A percentile compares a stretch with the other conserved stretches of the same genome.
Conservation (phyloP, 1,284 basidiomycete genomes). For the Pyrrhoderma noxium region DNA sequence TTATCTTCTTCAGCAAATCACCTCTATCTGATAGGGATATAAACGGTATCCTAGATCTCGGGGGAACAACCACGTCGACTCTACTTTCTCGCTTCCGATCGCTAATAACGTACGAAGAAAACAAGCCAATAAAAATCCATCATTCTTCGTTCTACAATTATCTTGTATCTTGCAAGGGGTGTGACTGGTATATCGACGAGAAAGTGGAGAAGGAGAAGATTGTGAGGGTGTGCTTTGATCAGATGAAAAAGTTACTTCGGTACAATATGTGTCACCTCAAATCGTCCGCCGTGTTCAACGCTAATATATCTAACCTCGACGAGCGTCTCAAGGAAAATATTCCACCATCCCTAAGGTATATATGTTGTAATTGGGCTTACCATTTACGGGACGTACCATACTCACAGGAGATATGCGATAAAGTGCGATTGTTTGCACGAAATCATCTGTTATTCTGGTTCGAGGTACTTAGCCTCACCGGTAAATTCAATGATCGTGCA, state of each 20-base stretch:
- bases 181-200: background rate
- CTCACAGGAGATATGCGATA: background rate
- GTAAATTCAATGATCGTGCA: constrained; percentile 4
- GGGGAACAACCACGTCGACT: background rate
- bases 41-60: background rate
- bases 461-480: constrained; percentile 24
- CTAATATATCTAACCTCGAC: background rate
- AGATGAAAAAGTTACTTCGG: background rate
- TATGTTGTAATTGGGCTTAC: background rate
- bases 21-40: background rate
- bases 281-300: constrained; percentile 1
- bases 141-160: background rate
- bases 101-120: background rate
- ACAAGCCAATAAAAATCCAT: background rate
- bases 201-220: background rate
- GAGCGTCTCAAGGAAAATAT: background rate
- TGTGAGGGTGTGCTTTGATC: background rate
- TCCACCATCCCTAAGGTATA: background rate
- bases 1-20: background rate
- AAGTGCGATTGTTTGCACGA: background rate
- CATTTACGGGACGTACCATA: background rate
- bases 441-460: constrained; percentile 24
- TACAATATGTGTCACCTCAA: constrained; percentile 5
- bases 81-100: too few relatives aligned
- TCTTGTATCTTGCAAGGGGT: background rate